Percentiles rank a stretch among this genome's conserved stretches.
Evolutionary conservation across 345 rosid genomes (phyloP).

Genomic region (Citrus medica): DNA sequence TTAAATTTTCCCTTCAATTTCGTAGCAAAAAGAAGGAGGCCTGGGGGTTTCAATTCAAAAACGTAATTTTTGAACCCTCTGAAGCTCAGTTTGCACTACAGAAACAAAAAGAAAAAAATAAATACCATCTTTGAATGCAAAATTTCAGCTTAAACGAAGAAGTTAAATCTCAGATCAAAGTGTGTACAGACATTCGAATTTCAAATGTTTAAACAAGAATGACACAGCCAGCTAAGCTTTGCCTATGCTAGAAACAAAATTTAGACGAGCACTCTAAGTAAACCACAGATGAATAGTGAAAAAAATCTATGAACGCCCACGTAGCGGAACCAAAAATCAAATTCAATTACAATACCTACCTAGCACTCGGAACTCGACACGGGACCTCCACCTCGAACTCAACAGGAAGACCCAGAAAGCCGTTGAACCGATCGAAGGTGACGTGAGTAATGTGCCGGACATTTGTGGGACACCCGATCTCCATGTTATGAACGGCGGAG

Average conservation of each 20-base stretch:
- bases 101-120: neutral
- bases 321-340: neutral
- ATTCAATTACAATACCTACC: conserved; percentile 31
- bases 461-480: conserved; percentile 92
- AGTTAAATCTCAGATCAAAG: neutral
- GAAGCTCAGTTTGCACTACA: neutral
- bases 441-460: conserved; percentile 89
- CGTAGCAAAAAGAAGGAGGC: neutral
- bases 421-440: conserved; percentile 90
- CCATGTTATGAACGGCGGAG: conserved; percentile 64
- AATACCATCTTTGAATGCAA: neutral
- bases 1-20: neutral
- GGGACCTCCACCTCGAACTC: conserved; percentile 97
- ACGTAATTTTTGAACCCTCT: neutral
- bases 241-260: neutral
- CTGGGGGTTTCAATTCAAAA: neutral
- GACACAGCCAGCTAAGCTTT: neutral
- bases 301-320: neutral
- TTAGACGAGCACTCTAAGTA: neutral
- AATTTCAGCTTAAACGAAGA: neutral
- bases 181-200: neutral
- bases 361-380: conserved; percentile 90
- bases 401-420: conserved; percentile 86
- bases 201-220: conserved; percentile 1
- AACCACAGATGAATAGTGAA: neutral